Conservation (phyloP, 2,329 filamentous ascomycete genomes). For the Verruconis gallopava region DNA sequence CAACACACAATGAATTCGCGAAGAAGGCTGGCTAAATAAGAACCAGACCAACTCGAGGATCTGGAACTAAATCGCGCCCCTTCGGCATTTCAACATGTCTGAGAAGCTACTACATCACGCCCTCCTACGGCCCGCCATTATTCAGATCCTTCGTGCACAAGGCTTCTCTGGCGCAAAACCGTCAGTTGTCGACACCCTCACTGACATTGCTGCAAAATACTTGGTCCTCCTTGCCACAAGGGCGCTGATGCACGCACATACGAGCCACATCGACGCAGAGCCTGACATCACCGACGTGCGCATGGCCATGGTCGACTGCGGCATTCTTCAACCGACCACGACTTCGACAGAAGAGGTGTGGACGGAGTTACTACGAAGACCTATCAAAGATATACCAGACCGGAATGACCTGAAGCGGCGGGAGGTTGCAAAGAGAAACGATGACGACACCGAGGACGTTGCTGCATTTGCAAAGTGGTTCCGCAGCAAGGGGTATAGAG, state of each 20-base stretch:
- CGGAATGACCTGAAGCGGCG: slow-evolving; percentile 26
- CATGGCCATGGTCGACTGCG: slow-evolving; percentile 71
- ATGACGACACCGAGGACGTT: slow-evolving; percentile 68
- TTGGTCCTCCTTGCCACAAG: slow-evolving; percentile 59
- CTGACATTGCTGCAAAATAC: slow-evolving; percentile 75
- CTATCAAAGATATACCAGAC: slow-evolving; percentile 29
- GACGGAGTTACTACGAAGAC: slow-evolving; percentile 36
- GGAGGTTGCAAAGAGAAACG: slow-evolving; percentile 33
- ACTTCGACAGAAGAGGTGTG: slow-evolving; percentile 56
- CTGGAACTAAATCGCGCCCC: neutral
- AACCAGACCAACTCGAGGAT: too few relatives aligned
- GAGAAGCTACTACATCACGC: slow-evolving; percentile 46
- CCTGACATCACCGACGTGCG: slow-evolving; percentile 65
- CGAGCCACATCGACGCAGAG: slow-evolving; percentile 53
- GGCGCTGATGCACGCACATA: slow-evolving; percentile 57
- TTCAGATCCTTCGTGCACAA: slow-evolving; percentile 83
- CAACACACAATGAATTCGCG: too few relatives aligned
- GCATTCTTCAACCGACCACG: slow-evolving; percentile 57
- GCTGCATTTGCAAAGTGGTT: slow-evolving; percentile 73
- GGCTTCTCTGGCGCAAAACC: slow-evolving; percentile 77
- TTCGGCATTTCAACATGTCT: slow-evolving; percentile 6
- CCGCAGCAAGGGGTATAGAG: slow-evolving; percentile 56
- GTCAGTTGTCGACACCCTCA: slow-evolving; percentile 74
- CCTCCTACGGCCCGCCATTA: slow-evolving; percentile 71
- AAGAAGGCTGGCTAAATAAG: too few relatives aligned